Conservation (phyloP, 441 rosid species). For the Euphorbia celastroides region DNA sequence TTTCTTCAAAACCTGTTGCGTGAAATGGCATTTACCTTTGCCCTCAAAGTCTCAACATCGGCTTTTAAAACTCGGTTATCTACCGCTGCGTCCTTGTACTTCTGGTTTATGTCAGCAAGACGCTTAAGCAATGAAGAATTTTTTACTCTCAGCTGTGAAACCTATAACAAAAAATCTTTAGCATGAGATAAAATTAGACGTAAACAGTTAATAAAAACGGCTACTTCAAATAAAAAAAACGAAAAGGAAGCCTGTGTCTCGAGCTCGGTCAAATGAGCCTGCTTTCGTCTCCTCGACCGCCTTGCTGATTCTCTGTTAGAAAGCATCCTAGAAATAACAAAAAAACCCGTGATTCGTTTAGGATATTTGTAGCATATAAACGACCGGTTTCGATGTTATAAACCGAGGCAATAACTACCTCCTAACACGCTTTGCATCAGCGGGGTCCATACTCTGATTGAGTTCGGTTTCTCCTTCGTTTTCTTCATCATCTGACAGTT, state of each 20-base stretch:
- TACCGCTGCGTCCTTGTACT: conserved; percentile 72
- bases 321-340: conserved; percentile 70
- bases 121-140: conserved; percentile 66
- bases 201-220: conserved; percentile 4
- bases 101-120: conserved; percentile 60
- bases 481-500: conserved; percentile 76
- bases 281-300: conserved; percentile 90
- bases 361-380: conserved; percentile 7
- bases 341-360: conserved; percentile 14
- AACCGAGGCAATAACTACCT: conserved; percentile 38
- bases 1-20: no score
- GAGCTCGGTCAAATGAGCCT: conserved; percentile 77
- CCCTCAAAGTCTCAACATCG: conserved; percentile 14
- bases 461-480: conserved; percentile 77
- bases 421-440: conserved; percentile 65
- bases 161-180: conserved; percentile 34
- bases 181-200: conserved; percentile 1
- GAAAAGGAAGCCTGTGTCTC: conserved; percentile 64
- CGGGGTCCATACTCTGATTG: conserved; percentile 47
- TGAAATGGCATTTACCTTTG: no score
- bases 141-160: conserved; percentile 67
- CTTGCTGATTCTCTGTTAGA: conserved; percentile 97
- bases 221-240: conserved; percentile 5
- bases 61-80: conserved; percentile 90
- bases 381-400: no score